Conservation (phyloP, 2,329 filamentous ascomycete genomes). For the Piedraia hortae region DNA sequence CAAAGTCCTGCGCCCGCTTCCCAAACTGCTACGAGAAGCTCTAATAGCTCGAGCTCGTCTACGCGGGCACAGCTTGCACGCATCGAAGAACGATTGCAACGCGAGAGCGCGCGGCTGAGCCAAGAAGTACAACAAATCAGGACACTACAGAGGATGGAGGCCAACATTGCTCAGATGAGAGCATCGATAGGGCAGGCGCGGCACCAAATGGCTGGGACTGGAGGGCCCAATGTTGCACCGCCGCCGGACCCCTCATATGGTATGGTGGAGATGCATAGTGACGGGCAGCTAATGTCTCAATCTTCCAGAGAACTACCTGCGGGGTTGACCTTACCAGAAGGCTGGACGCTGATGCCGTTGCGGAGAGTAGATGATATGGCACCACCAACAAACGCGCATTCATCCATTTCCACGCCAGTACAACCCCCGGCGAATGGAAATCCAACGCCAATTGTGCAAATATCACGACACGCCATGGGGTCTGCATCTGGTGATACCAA, state of each 20-base stretch:
- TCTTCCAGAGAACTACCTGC: no score
- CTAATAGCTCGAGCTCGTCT: constrained; percentile 8
- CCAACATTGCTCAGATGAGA: no score
- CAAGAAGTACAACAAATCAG: no score
- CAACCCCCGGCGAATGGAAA: no score
- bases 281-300: no score
- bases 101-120: no score
- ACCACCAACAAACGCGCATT: no score
- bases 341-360: constrained; percentile 24
- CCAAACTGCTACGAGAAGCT: constrained; percentile 2
- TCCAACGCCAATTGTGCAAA: no score
- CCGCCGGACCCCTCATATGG: constrained; percentile 4
- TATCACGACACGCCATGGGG: no score
- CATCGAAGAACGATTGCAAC: constrained; percentile 37
- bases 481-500: no score
- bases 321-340: constrained; percentile 24
- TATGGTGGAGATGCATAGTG: constrained; percentile 14
- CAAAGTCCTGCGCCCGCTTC: constrained; percentile 13
- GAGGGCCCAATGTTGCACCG: constrained; percentile 4
- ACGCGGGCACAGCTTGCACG: constrained; percentile 34
- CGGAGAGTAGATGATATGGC: constrained; percentile 9
- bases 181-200: constrained; percentile 5
- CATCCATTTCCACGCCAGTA: no score
- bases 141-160: no score
- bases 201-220: neutral